Evolutionary conservation across 257 asterid genomes (phyloP).

Genomic region (Fraxinus quadrangulata): DNA sequence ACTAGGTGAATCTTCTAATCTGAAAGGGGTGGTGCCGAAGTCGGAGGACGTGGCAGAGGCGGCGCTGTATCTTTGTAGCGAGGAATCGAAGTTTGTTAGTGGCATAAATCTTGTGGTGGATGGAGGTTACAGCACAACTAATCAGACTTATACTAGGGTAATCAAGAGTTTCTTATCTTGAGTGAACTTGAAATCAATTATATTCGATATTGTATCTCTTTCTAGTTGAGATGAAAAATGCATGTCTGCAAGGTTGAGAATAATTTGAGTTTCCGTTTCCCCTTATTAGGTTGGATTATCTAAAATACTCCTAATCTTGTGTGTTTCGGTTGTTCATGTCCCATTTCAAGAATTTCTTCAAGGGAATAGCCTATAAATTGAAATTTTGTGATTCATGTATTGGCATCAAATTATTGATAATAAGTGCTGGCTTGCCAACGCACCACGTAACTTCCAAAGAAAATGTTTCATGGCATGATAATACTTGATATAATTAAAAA

Average conservation of each 20-base stretch:
- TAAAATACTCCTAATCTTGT: too few species aligned
- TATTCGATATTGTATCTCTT: too few species aligned
- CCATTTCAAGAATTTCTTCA: not conserved
- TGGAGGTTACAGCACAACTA: constrained; percentile 75
- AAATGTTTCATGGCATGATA: not conserved
- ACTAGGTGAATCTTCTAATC: constrained; percentile 49
- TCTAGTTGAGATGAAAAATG: too few species aligned
- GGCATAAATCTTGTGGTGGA: constrained; percentile 72
- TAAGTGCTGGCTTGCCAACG: not conserved
- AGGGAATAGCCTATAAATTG: not conserved
- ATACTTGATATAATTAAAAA: too few species aligned
- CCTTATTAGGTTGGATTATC: not conserved
- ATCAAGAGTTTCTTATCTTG: constrained; percentile 23
- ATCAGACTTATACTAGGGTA: constrained; percentile 48
- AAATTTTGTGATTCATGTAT: too few species aligned
- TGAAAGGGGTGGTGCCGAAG: constrained; percentile 63
- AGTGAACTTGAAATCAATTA: not conserved
- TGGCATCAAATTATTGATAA: not conserved
- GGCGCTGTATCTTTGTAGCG: constrained; percentile 63
- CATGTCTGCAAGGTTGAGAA: not conserved
- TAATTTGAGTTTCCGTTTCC: too few species aligned
- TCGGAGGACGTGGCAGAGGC: constrained; percentile 85
- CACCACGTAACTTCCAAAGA: not conserved
- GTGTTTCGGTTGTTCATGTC: not conserved
- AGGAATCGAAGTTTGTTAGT: constrained; percentile 64